Percentiles rank a stretch among this genome's conserved stretches.
phyloP scores from a whole-genome alignment of 306 rosid genomes.

The Sphenostylis stenocarpa region DNA sequence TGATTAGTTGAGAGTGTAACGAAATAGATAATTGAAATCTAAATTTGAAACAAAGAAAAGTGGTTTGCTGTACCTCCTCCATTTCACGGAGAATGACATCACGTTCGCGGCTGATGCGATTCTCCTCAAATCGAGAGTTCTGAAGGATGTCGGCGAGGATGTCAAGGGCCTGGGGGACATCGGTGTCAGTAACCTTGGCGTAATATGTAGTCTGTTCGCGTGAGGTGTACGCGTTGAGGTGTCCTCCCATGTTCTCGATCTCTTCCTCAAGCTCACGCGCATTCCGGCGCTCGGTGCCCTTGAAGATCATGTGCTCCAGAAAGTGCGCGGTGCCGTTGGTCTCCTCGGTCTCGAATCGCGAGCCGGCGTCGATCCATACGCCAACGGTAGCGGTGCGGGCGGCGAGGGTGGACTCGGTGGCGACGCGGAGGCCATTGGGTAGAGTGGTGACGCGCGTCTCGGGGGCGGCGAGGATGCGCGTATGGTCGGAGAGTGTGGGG shows the following conservation, averaged over 20 bases:
- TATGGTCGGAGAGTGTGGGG: conserved; percentile 63
- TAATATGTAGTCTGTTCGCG: conserved; percentile 90
- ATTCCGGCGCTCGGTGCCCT: conserved; percentile 80
- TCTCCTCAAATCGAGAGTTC: conserved; percentile 74
- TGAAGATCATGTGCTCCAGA: conserved; percentile 94
- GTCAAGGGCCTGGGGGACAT: conserved; percentile 70
- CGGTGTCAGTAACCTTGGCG: conserved; percentile 68
- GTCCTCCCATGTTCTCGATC: conserved; percentile 98
- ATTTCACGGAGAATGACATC: conserved; percentile 87
- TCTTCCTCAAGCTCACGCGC: conserved; percentile 80
- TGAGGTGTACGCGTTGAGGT: conserved; percentile 85
- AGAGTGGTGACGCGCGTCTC: conserved; percentile 86
- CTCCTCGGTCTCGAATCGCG: conserved; percentile 91
- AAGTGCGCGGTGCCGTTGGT: conserved; percentile 91
- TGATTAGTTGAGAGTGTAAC: not conserved
- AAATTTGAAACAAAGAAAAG: not conserved
- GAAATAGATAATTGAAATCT: no score
- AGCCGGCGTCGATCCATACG: conserved; percentile 94
- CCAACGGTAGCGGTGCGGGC: conserved; percentile 81
- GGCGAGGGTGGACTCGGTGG: conserved; percentile 77
- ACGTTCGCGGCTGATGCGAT: conserved; percentile 73
- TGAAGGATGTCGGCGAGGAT: conserved; percentile 78
- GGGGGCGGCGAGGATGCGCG: conserved; percentile 76
- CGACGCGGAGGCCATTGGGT: conserved; percentile 83
- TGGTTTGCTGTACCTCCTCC: conserved; percentile 67